Base-by-base conservation (phyloP, 768 basidiomycete species). In the Porphyrellus cyaneotinctus region DNA sequence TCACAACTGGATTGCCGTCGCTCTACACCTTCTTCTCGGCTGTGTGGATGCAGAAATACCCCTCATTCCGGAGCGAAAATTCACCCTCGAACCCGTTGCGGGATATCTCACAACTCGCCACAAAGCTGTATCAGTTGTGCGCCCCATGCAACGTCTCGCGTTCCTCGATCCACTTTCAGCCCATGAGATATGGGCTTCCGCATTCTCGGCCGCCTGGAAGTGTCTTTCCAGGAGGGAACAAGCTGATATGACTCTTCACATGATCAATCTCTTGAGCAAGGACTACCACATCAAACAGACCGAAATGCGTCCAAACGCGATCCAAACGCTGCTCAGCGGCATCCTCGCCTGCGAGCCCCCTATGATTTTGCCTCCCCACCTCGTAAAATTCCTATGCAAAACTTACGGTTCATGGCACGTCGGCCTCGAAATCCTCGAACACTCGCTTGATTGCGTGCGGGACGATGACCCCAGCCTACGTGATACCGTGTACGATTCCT, bases 381-480 rank as follows among this genome's bases (percentile, higher is more conserved):
- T 99, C 32, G 80, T 97, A 60, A 97, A 97, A 66, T 99, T 94
- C 66, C 84, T 98, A 31, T 92, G 91, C 17, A 97, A 97, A 72
- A 91, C 91, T 0, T 99, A 89, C 69, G 87, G 91, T 35, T 90
- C 91, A n/a, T 98, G 95, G 95, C 89, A 97, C 67, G 81, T 87
- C 43, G 84, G 85, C 4, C 72, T 95, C 51, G 95, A 97, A 67
- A 83, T 95, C 30, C 79, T 99, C 4, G 84, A 85, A 57, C 74
- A 78, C 26, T 86, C 90, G n/a, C 74, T 94, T 54, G 90, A 93
- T 33, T 73, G 82, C 45, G 77, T 85, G 26, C 84, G 86, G 44
- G 90, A 93, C 39, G 89, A 93, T 51, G 91, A 97, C 55, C 75
- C 81, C 28, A 78, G 79, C 30, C 75, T 93, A 15, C 84, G 87